These are phyloP conservation scores for Phialocephala sp. DNA, from an alignment of 2,329 filamentous ascomycete genomes.

Conservation along the genomic window DNA sequence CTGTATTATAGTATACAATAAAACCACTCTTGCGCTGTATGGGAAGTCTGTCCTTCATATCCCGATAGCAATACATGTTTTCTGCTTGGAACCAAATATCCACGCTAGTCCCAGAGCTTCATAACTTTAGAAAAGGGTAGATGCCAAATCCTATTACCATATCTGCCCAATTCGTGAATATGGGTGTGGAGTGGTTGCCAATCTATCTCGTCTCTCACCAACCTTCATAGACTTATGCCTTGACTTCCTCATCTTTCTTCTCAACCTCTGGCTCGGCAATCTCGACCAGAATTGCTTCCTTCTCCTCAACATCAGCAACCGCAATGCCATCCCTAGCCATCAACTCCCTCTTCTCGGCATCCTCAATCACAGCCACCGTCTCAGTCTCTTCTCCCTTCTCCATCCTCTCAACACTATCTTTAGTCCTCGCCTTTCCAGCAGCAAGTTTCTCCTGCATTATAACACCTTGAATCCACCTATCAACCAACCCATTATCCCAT, in stretches of 20 bases:
- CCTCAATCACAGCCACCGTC: not conserved
- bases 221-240: not conserved
- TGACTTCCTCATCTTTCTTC: not conserved
- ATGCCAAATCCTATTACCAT: too few relatives aligned
- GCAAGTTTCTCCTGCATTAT: conserved; percentile 9
- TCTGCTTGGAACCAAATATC: too few relatives aligned
- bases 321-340: conserved; percentile 8
- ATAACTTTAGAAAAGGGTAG: too few relatives aligned
- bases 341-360: conserved; percentile 17
- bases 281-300: not conserved
- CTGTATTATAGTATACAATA: too few relatives aligned
- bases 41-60: too few relatives aligned
- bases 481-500: conserved; percentile 23
- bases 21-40: too few relatives aligned
- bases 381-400: conserved; percentile 19
- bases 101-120: too few relatives aligned
- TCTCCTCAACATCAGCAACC: not conserved
- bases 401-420: conserved; percentile 6
- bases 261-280: not conserved
- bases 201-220: not conserved
- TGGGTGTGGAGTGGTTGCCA: not conserved
- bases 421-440: not conserved
- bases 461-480: conserved; percentile 20
- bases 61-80: too few relatives aligned
- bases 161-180: too few relatives aligned